Percentiles rank a stretch among this genome's conserved stretches.
phyloP scores from a whole-genome alignment of 1,284 basidiomycete species.

The Cryptococcus neoformans region DNA sequence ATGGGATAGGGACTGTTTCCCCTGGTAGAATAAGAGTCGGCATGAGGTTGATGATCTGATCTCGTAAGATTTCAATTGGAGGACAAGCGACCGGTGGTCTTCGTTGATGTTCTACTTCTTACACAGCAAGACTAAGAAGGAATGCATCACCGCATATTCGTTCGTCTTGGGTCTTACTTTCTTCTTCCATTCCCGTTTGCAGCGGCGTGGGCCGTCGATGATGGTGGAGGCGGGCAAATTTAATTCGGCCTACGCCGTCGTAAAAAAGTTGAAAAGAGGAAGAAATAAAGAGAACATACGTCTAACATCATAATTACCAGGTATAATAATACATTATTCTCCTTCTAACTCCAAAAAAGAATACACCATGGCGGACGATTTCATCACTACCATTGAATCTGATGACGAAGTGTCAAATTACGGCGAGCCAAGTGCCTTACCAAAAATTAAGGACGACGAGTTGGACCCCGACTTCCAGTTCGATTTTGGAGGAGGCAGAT shows the following conservation, averaged over 20 bases:
- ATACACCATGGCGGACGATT: conserved; percentile 44
- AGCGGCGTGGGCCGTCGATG: too few relatives aligned
- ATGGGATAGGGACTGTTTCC: conserved; percentile 31
- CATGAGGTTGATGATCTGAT: too few relatives aligned
- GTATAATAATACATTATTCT: neutral
- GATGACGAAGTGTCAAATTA: conserved; percentile 44
- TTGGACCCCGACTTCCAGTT: conserved; percentile 80
- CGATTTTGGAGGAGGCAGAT: conserved; percentile 59
- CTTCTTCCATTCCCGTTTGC: too few relatives aligned
- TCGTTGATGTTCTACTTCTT: too few relatives aligned
- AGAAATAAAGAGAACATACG: too few relatives aligned
- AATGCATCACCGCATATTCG: too few relatives aligned
- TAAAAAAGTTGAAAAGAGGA: conserved; percentile 6
- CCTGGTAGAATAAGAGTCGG: conserved; percentile 44
- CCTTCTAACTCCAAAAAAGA: neutral
- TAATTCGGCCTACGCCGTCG: neutral
- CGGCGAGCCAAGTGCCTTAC: conserved; percentile 19
- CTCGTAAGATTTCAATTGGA: too few relatives aligned
- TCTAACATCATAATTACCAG: neutral
- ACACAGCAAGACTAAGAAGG: neutral
- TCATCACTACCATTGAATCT: conserved; percentile 50
- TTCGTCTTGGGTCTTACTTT: neutral
- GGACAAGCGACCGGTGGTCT: too few relatives aligned
- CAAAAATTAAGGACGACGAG: conserved; percentile 56
- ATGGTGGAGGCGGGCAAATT: neutral